A percentile compares a stretch with the other conserved stretches of the same genome.
Conservation (phyloP, 75 land plant genomes). For the Chamaecyparis obtusa region DNA sequence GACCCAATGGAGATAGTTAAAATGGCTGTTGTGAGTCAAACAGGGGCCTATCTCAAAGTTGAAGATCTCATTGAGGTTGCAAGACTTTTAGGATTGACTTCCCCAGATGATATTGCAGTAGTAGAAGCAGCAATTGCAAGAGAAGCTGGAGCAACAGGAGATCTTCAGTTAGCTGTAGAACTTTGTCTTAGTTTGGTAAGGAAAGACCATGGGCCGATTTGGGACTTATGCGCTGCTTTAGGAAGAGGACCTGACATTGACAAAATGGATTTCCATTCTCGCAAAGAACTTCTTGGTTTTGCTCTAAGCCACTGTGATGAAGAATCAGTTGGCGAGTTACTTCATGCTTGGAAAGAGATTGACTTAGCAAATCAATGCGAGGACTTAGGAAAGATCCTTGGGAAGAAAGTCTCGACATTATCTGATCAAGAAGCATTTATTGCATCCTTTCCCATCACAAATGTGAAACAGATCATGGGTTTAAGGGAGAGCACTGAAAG, state of each 20-base stretch:
- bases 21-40: slow-evolving; percentile 65
- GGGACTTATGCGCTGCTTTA: slow-evolving; percentile 97
- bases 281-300: slow-evolving; percentile 85
- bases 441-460: slow-evolving; percentile 23
- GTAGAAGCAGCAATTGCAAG: slow-evolving; percentile 93
- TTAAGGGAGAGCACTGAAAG: slow-evolving; percentile 9
- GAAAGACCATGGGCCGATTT: slow-evolving; percentile 79
- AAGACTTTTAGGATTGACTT: slow-evolving; percentile 80
- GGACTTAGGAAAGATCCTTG: slow-evolving; percentile 29
- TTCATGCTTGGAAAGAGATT: slow-evolving; percentile 89
- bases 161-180: slow-evolving; percentile 80
- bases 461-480: slow-evolving; percentile 19
- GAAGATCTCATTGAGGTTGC: slow-evolving; percentile 92
- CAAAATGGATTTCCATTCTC: slow-evolving; percentile 59
- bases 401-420: slow-evolving; percentile 28
- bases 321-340: slow-evolving; percentile 82
- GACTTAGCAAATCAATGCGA: slow-evolving; percentile 66
- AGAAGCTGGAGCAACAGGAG: slow-evolving; percentile 94
- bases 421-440: slow-evolving; percentile 31
- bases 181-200: slow-evolving; percentile 77
- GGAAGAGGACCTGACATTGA: slow-evolving; percentile 88
- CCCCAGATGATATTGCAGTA: slow-evolving; percentile 60
- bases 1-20: slow-evolving; percentile 90
- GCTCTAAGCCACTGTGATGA: slow-evolving; percentile 95
- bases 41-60: slow-evolving; percentile 70